Percentiles rank a stretch among this genome's conserved stretches.
Evolutionary conservation across 805 yeast species (phyloP).

Genomic region (Yamadazyma tumulicola): DNA sequence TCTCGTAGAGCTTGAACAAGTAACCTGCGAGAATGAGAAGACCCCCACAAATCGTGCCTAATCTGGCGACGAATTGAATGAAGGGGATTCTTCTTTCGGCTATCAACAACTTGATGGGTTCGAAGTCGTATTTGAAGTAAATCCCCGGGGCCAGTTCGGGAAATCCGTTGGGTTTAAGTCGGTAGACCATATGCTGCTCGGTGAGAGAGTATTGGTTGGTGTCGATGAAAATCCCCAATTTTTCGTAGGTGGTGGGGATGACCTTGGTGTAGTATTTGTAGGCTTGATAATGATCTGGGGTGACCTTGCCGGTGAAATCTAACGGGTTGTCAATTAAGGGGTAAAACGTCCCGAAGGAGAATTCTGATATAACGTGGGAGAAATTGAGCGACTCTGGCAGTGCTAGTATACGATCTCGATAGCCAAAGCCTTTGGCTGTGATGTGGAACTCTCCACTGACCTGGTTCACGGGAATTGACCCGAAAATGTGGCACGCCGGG

Average conservation of each 20-base stretch:
- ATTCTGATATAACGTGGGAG: slow-evolving; percentile 80
- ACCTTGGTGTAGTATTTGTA: slow-evolving; percentile 71
- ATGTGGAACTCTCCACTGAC: slow-evolving; percentile 85
- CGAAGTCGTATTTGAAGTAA: slow-evolving; percentile 81
- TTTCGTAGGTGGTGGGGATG: slow-evolving; percentile 76
- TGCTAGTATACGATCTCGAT: slow-evolving; percentile 44
- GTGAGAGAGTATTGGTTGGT: slow-evolving; percentile 85
- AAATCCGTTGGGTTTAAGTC: slow-evolving; percentile 11
- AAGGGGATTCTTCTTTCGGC: slow-evolving; percentile 74
- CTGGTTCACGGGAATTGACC: slow-evolving; percentile 77
- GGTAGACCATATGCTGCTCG: slow-evolving; percentile 36
- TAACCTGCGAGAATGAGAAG: slow-evolving; percentile 67
- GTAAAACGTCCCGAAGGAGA: slow-evolving; percentile 86
- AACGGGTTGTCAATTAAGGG: slow-evolving; percentile 87
- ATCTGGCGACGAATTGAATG: slow-evolving; percentile 68
- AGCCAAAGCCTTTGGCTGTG: slow-evolving; percentile 72
- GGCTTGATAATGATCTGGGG: slow-evolving; percentile 46
- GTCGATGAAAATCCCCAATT: slow-evolving; percentile 67
- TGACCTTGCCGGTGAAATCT: slow-evolving; percentile 64
- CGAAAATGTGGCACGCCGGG: slow-evolving; percentile 85
- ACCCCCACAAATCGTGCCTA: slow-evolving; percentile 84
- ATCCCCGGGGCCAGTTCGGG: slow-evolving; percentile 65
- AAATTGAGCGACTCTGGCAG: slow-evolving; percentile 60
- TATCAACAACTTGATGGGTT: slow-evolving; percentile 71
- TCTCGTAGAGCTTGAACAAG: slow-evolving; percentile 56